A percentile compares a stretch with the other conserved stretches of the same genome.
Evolutionary conservation across 495 filamentous ascomycete species (phyloP).

Genomic region (Glarea lozoyensis): DNA sequence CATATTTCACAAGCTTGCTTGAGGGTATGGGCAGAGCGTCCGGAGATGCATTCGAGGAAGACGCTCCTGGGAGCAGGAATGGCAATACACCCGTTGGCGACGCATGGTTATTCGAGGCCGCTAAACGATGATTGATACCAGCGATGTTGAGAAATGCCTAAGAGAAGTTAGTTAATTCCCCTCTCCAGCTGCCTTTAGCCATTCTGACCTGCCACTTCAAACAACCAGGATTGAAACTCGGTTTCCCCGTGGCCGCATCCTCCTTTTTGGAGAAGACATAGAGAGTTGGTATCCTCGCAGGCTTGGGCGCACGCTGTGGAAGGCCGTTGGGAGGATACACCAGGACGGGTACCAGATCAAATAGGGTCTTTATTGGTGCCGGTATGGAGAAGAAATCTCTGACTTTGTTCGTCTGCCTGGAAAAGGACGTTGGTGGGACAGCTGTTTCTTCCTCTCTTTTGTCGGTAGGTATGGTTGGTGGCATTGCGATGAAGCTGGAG

Average conservation of each 20-base stretch:
- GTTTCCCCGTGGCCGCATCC: constrained; percentile 51
- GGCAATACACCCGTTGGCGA: constrained; percentile 81
- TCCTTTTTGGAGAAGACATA: constrained; percentile 68
- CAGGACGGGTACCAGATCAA: constrained; percentile 71
- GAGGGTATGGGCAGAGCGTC: constrained; percentile 46
- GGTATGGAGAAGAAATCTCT: constrained; percentile 53
- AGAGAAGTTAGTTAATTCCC: constrained; percentile 2
- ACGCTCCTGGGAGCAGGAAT: constrained; percentile 61
- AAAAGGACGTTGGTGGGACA: constrained; percentile 1
- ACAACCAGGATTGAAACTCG: constrained; percentile 88
- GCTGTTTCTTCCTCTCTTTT: constrained; percentile 1
- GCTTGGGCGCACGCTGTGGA: constrained; percentile 51
- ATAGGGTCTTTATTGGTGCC: constrained; percentile 66
- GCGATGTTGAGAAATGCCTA: constrained; percentile 81
- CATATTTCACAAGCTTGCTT: constrained; percentile 62
- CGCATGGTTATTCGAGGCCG: constrained; percentile 83
- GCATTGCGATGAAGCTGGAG: constrained; percentile 5
- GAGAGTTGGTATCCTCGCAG: constrained; percentile 50
- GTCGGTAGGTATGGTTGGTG: constrained; percentile 2
- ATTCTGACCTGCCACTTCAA: constrained; percentile 83
- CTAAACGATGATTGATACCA: constrained; percentile 55
- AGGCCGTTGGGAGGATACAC: constrained; percentile 73
- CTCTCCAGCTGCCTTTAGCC: not conserved
- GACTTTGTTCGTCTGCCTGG: not conserved
- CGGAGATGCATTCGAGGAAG: constrained; percentile 18